Evolutionary conservation across 2,329 filamentous ascomycete genomes (phyloP).

Genomic region (Dendryphion nanum): DNA sequence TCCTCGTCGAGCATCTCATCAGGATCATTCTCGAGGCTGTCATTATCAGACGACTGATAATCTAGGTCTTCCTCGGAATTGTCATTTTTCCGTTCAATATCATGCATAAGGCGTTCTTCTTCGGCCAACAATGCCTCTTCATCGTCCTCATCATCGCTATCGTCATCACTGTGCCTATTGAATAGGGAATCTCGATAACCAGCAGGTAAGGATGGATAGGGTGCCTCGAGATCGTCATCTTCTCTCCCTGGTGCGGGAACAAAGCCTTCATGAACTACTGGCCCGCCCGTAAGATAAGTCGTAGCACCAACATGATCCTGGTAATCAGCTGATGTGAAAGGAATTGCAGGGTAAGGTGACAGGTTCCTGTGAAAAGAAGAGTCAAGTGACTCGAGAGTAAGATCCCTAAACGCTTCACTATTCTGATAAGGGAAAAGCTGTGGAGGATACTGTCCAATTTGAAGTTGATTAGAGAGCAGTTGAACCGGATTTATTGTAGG

Average conservation of each 20-base stretch:
- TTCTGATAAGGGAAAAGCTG: no score
- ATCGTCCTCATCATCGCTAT: conserved; percentile 16
- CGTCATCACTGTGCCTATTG: conserved; percentile 19
- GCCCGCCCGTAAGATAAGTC: conserved; percentile 16
- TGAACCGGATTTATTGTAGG: no score
- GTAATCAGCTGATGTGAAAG: no score
- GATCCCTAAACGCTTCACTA: no score
- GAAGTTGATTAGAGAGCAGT: no score
- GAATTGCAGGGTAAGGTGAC: no score
- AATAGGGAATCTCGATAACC: conserved; percentile 19
- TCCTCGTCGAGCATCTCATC: conserved; percentile 20
- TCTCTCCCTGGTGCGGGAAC: conserved; percentile 36
- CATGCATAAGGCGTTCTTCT: conserved; percentile 28
- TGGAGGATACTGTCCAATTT: no score
- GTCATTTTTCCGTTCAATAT: conserved; percentile 28
- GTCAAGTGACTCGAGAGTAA: no score
- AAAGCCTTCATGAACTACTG: conserved; percentile 40
- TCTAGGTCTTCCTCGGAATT: conserved; percentile 33
- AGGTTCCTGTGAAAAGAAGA: no score
- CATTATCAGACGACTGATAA: conserved; percentile 33
- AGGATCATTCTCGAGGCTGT: conserved; percentile 22
- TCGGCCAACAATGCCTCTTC: conserved; percentile 23
- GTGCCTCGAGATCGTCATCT: conserved; percentile 23
- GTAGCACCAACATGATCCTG: no score
- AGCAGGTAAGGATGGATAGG: conserved; percentile 18